Base-by-base conservation (phyloP, 2,329 filamentous ascomycete genomes). In the Scorias spongiosa region DNA sequence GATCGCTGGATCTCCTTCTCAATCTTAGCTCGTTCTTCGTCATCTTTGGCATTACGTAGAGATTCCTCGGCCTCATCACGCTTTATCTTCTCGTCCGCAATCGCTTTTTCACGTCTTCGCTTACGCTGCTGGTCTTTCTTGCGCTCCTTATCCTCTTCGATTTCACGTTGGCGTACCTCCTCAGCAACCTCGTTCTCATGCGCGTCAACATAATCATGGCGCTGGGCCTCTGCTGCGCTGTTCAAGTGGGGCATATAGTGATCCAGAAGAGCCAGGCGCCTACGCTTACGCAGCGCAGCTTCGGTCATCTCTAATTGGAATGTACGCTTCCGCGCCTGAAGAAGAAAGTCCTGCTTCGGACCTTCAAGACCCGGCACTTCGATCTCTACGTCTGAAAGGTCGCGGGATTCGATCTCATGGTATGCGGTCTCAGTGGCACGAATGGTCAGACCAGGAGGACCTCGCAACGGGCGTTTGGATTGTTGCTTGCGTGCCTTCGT, bases 111-210 rank as follows among this genome's bases (percentile, higher is more conserved):
- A 14, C 91, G 82, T 38, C 91, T 81, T 47, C 91, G 78, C 68
- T 96, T 98, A 50, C 91, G 83, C 62, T 98, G 91, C 86, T 98
- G 96, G 59, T 98, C 91, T 69, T 98, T 98, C 70, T 98, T 98
- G 51, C 91, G 85, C 65, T 98, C 91, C 67, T 98, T 98, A 64
- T 98, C 91, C 48, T 89, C 87, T 48, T 83, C 82, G 7, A 95
- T 72, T 61, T 95, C 89, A 51, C 86, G 85, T 48, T 87, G 82
- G 52, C 91, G 84, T 2, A 96, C 89, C 54, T 94, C 82, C 43
- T 83, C 76, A 47, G 89, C 75, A 1, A 91, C 89, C 36, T 83
- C 80, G 14, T 84, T 76, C 57, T 87, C 88, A 60, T 91, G 80
- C 39, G 80, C 69, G 11, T 82, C 73, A 46, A 84, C 77, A 60